Evolutionary conservation across 2,329 filamentous ascomycete genomes (phyloP).

Genomic region (Mycosphaerella arachidis): DNA sequence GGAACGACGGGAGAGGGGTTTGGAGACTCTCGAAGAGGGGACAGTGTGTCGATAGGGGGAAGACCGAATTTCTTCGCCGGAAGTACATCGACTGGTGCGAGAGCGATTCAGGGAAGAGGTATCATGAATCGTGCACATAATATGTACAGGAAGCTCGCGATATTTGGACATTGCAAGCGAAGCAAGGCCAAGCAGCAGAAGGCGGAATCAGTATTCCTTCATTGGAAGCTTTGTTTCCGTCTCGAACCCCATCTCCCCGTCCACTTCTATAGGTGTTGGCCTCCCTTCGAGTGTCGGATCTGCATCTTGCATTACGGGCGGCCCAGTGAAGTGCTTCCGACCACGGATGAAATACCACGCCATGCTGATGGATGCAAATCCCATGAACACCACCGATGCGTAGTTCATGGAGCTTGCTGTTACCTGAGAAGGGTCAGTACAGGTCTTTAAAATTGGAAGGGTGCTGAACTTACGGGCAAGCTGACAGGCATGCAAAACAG

Average conservation of each 20-base stretch:
- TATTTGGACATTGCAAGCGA: background rate
- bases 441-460: background rate
- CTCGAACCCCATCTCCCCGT: conserved; percentile 22
- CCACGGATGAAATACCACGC: conserved; percentile 34
- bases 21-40: background rate
- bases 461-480: conserved; percentile 33
- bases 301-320: conserved; percentile 30
- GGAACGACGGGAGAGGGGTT: background rate
- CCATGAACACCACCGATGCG: conserved; percentile 30
- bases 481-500: conserved; percentile 68
- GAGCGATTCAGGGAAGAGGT: background rate
- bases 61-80: background rate
- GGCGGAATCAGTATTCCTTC: conserved; percentile 4
- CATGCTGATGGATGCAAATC: conserved; percentile 32
- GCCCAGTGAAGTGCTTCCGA: conserved; percentile 33
- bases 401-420: conserved; percentile 42
- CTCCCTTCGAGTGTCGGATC: conserved; percentile 26
- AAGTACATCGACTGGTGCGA: background rate
- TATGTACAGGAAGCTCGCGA: background rate
- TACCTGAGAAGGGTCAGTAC: conserved; percentile 13
- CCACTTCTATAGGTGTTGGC: conserved; percentile 15
- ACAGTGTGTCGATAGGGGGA: background rate
- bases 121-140: background rate
- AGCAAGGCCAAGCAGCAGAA: background rate
- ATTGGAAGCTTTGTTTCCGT: conserved; percentile 9